phyloP scores from a whole-genome alignment of 164 flowering plant genomes.

The Magnolia changhungtana region DNA sequence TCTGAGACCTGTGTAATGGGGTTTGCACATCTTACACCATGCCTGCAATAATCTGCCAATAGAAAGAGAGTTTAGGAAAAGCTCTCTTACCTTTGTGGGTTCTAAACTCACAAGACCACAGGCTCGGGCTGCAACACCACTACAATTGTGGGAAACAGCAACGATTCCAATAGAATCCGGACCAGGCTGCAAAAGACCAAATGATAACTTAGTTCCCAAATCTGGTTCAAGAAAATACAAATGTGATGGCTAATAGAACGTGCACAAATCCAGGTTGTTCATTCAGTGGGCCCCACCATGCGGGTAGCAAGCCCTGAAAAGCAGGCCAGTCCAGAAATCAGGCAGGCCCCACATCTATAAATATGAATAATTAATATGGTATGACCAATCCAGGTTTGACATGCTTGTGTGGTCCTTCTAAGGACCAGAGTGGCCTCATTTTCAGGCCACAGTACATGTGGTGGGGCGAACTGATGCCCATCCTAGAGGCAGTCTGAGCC shows the following conservation, averaged over 20 bases:
- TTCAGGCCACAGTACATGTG: neutral
- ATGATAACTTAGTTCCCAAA: neutral
- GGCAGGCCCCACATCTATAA: neutral
- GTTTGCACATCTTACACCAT: neutral
- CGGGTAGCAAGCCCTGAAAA: neutral
- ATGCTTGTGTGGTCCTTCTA: too few relatives aligned
- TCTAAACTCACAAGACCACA: slow-evolving; percentile 90
- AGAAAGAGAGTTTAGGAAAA: too few relatives aligned
- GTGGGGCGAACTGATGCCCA: neutral
- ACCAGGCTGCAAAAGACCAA: slow-evolving; percentile 63
- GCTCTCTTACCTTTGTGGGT: slow-evolving; percentile 61
- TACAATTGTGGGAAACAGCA: slow-evolving; percentile 84
- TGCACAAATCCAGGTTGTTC: neutral
- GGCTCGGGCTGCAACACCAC: slow-evolving; percentile 93
- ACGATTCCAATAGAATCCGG: slow-evolving; percentile 97
- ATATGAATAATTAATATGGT: too few relatives aligned
- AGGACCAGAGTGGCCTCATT: neutral
- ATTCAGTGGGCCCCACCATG: neutral
- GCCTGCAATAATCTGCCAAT: neutral
- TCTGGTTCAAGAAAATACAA: neutral
- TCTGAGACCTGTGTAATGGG: slow-evolving; percentile 53
- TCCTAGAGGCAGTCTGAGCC: neutral
- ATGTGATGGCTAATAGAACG: too few relatives aligned
- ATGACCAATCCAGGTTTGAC: too few relatives aligned
- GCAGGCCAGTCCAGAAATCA: neutral